Percentiles rank a stretch among this genome's conserved stretches.
Conservation (phyloP, 192 early-diverging fungal species). For the Dimargaris xerosporica region DNA sequence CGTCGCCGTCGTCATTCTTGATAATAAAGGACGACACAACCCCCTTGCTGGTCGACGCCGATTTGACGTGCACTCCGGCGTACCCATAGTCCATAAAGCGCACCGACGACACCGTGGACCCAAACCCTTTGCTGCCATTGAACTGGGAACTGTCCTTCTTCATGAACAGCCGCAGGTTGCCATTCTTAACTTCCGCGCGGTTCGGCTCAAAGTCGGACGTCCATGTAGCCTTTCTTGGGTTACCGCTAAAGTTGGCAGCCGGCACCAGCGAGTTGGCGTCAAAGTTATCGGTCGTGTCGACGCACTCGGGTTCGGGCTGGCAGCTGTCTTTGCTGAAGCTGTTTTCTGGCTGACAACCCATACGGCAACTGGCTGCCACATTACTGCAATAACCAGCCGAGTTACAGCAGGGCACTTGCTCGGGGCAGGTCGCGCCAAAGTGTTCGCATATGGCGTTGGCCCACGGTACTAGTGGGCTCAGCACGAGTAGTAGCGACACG, state of each 20-base stretch:
- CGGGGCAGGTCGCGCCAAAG: conserved; percentile 18
- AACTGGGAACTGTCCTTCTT: conserved; percentile 17
- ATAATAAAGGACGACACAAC: conserved; percentile 45
- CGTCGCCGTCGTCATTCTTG: conserved; percentile 40
- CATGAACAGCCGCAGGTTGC: conserved; percentile 26
- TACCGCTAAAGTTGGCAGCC: conserved; percentile 29
- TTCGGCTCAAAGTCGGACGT: conserved; percentile 38
- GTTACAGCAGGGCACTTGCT: conserved; percentile 29
- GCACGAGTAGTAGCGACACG: no score
- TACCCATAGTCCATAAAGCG: conserved; percentile 43
- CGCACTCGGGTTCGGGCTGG: conserved; percentile 25
- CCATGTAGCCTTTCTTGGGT: conserved; percentile 26
- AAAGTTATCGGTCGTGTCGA: conserved; percentile 22
- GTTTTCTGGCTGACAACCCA: conserved; percentile 27
- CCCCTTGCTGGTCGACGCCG: conserved; percentile 29
- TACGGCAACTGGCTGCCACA: conserved; percentile 25
- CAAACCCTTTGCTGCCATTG: conserved; percentile 37
- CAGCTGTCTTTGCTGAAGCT: conserved; percentile 20
- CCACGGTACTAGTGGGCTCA: no score
- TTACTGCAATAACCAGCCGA: conserved; percentile 23
- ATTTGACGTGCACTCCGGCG: conserved; percentile 32
- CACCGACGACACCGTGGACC: conserved; percentile 35
- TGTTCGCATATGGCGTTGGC: conserved; percentile 18
- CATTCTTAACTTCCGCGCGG: conserved; percentile 27
- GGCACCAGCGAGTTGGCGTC: conserved; percentile 15